phyloP scores from a whole-genome alignment of 1,284 basidiomycete species.

The Ceratobasidium sp. region DNA sequence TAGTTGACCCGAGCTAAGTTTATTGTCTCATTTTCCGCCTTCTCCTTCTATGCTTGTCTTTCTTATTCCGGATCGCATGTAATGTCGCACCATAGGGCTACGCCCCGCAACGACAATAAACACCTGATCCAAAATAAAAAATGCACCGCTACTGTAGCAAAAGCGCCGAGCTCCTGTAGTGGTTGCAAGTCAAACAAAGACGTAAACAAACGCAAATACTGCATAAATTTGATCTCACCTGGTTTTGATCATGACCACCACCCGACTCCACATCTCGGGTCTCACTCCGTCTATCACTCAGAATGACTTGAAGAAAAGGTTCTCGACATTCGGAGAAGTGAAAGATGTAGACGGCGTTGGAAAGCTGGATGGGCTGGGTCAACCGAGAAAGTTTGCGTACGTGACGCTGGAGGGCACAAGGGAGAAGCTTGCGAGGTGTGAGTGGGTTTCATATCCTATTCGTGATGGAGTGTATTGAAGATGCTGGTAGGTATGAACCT shows the following conservation, averaged over 20 bases:
- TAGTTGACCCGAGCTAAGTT: no score
- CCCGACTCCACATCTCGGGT: conserved; percentile 74
- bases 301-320: conserved; percentile 65
- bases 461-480: background rate
- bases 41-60: no score
- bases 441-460: conserved; percentile 49
- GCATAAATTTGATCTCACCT: background rate
- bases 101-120: no score
- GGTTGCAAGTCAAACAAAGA: no score
- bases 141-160: no score
- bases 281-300: conserved; percentile 70
- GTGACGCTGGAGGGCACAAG: conserved; percentile 73
- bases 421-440: conserved; percentile 70
- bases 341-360: conserved; percentile 75
- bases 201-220: no score
- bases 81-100: no score
- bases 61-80: no score
- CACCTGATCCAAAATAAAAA: no score
- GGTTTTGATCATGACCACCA: conserved; percentile 29
- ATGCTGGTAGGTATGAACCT: conserved; percentile 68
- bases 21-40: no score
- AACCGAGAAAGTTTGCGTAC: conserved; percentile 74
- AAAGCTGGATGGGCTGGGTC: conserved; percentile 67
- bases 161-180: no score
- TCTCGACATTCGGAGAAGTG: conserved; percentile 75